Evolutionary conservation across 768 basidiomycete genomes (phyloP).

Genomic region (Serendipita sp.): DNA sequence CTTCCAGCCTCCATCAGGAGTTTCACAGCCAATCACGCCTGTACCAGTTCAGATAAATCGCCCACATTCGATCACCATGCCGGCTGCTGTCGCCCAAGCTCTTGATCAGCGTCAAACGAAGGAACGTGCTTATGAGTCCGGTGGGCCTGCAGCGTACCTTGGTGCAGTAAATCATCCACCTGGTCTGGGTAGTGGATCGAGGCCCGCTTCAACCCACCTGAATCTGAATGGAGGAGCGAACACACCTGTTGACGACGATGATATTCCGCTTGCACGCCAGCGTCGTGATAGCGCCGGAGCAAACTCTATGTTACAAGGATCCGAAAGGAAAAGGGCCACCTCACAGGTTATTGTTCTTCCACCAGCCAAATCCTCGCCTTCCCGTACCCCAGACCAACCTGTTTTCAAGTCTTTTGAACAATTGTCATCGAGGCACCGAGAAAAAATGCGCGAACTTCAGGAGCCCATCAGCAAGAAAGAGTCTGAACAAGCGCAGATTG

Average conservation of each 20-base stretch:
- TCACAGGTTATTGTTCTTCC: slow-evolving; percentile 18
- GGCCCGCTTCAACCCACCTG: background rate
- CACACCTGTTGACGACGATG: background rate
- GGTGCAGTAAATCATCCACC: slow-evolving; percentile 12
- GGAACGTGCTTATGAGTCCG: slow-evolving; percentile 46
- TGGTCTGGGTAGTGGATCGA: background rate
- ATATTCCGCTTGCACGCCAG: background rate
- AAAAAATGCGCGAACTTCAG: slow-evolving; percentile 70
- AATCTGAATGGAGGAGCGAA: background rate
- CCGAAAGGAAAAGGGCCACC: background rate
- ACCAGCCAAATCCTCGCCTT: slow-evolving; percentile 33
- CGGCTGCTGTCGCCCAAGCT: slow-evolving; percentile 62
- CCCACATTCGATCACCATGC: slow-evolving; percentile 34
- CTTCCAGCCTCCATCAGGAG: slow-evolving; percentile 65
- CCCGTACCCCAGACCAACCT: slow-evolving; percentile 29
- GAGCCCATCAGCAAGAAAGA: slow-evolving; percentile 67
- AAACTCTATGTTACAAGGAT: background rate
- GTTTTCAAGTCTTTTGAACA: slow-evolving; percentile 58
- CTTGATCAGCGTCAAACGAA: slow-evolving; percentile 51
- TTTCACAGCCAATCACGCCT: slow-evolving; percentile 63
- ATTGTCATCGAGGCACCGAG: slow-evolving; percentile 67
- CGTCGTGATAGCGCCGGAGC: background rate
- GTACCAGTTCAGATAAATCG: slow-evolving; percentile 25
- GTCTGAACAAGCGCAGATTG: slow-evolving; percentile 58
- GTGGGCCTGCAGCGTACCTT: slow-evolving; percentile 24